A percentile compares a stretch with the other conserved stretches of the same genome.
Conservation (phyloP, 768 basidiomycete genomes). For the Agaricus blazei region DNA sequence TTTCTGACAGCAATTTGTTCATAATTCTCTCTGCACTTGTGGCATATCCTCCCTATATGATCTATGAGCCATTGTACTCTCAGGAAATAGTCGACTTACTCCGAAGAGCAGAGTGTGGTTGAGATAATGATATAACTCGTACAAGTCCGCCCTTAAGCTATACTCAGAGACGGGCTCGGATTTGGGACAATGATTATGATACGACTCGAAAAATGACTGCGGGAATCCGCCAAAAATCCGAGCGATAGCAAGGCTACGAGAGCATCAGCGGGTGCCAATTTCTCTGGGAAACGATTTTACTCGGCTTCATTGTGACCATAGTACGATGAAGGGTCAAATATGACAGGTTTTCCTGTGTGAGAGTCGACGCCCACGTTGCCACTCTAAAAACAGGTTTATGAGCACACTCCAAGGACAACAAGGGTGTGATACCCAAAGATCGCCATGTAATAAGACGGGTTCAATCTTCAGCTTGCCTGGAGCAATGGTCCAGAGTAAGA, state of each 20-base stretch:
- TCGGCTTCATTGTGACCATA: constrained; percentile 82
- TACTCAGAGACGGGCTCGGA: constrained; percentile 64
- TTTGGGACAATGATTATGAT: constrained; percentile 59
- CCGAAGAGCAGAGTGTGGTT: constrained; percentile 80
- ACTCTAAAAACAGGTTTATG: constrained; percentile 36
- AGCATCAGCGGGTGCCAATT: neutral
- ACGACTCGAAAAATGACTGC: constrained; percentile 53
- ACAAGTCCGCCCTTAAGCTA: constrained; percentile 58
- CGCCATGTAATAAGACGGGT: constrained; percentile 74
- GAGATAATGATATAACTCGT: constrained; percentile 77
- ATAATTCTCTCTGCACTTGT: constrained; percentile 46
- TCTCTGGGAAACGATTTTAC: constrained; percentile 33
- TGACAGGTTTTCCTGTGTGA: constrained; percentile 50
- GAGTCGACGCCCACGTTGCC: constrained; percentile 67
- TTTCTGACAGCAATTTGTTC: constrained; percentile 14
- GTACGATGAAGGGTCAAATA: constrained; percentile 76
- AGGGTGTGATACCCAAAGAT: constrained; percentile 59
- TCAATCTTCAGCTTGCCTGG: constrained; percentile 46
- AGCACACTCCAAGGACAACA: constrained; percentile 3
- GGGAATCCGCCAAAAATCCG: constrained; percentile 79
- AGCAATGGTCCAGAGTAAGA: neutral
- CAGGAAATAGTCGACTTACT: constrained; percentile 34
- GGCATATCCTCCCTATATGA: constrained; percentile 47
- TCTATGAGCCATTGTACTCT: constrained; percentile 5
- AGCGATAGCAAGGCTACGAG: constrained; percentile 63